These are phyloP conservation scores for Brettanomyces anomalus DNA, from an alignment of 805 yeast species.

Conservation along the genomic window DNA sequence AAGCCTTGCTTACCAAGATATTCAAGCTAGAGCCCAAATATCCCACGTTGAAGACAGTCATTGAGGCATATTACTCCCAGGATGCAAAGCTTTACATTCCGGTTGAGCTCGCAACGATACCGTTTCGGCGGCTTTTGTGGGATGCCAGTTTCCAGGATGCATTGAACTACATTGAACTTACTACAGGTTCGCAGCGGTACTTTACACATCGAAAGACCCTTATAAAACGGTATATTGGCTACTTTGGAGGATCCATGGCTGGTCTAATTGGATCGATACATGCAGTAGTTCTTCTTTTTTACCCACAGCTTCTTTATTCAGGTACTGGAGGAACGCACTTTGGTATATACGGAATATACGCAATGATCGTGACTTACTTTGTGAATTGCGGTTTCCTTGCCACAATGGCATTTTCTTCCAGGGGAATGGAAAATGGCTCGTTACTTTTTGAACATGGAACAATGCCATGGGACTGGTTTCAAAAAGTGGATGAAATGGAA, in stretches of 20 bases:
- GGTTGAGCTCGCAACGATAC: constrained; percentile 42
- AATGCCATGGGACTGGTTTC: constrained; percentile 52
- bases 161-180: constrained; percentile 45
- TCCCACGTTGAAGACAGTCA: constrained; percentile 16
- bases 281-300: constrained; percentile 32
- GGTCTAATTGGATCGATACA: constrained; percentile 39
- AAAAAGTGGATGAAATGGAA: constrained; percentile 58
- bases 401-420: constrained; percentile 32
- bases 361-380: constrained; percentile 41
- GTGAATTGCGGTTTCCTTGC: constrained; percentile 39
- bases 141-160: constrained; percentile 51
- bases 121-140: constrained; percentile 51
- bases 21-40: constrained; percentile 19
- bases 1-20: constrained; percentile 12
- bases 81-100: constrained; percentile 21
- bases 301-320: constrained; percentile 20
- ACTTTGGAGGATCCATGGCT: constrained; percentile 33
- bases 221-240: constrained; percentile 25
- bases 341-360: constrained; percentile 33
- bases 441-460: constrained; percentile 60
- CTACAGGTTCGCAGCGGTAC: constrained; percentile 51
- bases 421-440: constrained; percentile 41
- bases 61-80: constrained; percentile 19
- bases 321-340: constrained; percentile 24
- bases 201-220: constrained; percentile 22